Evolutionary conservation across 169 alveolate genomes (phyloP), one percentile per base, ranked within the genome.

Genomic region (Eimeria necatrix): DNA sequence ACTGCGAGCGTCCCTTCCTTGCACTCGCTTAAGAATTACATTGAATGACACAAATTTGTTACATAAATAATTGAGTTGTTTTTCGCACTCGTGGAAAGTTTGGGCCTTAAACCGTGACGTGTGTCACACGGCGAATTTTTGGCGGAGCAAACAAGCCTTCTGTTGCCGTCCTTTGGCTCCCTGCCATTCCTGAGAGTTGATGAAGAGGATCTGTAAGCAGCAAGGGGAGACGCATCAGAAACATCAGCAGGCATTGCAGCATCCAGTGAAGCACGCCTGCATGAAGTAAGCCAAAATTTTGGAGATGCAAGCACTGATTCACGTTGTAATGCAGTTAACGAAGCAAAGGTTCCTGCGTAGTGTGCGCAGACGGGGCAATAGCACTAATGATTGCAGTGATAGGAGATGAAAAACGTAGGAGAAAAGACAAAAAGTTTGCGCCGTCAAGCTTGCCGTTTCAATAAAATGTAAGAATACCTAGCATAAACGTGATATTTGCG

Each of bases 171-270:
- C 53, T 68, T 20, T 26, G 49, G 89, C 89, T 20, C 12, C 26
- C 51, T 48, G 48, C 89, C 89, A 80, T 46, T 80, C 89, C 14
- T 80, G 41, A n/a, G 89, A 24, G 89, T 80, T 68, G 4, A 80
- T 48, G 64, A 48, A 51, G 18, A 48, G 49, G 9, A 80, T 68
- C 89, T 80, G 89, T 48, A 80, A 52, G 49, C 49, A 20, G 89
- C 71, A 80, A 24, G 52, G 16, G 53, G 70, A 26, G 46, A 7
- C 10, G 3, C 80, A 20, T 41, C 80, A 70, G 80, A 32, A 32
- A 32, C 24, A 64, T 22, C 74, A 64, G 22, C 18, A 64, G 26
- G 22, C 74, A 22, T 18, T 0, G 80, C 80, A 70, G 14, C 46
- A 1, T 9, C 16, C 46, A 70, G 41, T 32, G 41, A 32, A 2